Percentiles rank a stretch among this genome's conserved stretches.
Evolutionary conservation across 208 protist species (phyloP).

Genomic region (Trypanosoma congolense): DNA sequence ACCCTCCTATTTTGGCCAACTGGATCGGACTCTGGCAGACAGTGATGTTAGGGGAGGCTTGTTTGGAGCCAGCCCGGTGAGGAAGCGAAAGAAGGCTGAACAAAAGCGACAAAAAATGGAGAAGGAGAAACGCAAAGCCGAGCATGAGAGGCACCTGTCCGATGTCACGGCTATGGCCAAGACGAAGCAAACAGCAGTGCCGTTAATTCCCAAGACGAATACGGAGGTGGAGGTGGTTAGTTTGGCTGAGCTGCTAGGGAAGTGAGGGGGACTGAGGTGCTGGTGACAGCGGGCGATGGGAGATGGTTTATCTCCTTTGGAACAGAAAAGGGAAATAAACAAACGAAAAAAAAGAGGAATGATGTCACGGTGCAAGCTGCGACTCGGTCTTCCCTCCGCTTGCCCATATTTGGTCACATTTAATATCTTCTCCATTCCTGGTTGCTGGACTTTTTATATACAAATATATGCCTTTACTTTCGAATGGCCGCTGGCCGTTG

Average conservation of each 20-base stretch:
- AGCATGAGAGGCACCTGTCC: constrained; percentile 20
- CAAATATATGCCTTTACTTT: too few relatives aligned
- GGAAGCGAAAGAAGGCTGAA: constrained; percentile 50
- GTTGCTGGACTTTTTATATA: too few relatives aligned
- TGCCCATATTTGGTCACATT: too few relatives aligned
- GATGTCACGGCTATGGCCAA: constrained; percentile 27
- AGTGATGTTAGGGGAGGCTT: constrained; percentile 51
- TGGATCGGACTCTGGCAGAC: constrained; percentile 67
- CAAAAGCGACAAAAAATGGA: constrained; percentile 36
- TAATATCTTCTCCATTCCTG: too few relatives aligned
- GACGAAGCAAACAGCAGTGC: background rate
- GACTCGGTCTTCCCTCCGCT: too few relatives aligned
- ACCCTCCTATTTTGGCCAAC: constrained; percentile 56
- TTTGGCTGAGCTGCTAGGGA: constrained; percentile 58
- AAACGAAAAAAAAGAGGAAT: too few relatives aligned
- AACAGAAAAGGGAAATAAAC: too few relatives aligned
- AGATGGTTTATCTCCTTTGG: too few relatives aligned
- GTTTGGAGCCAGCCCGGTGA: constrained; percentile 68
- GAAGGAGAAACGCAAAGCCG: constrained; percentile 44
- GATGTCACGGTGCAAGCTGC: too few relatives aligned
- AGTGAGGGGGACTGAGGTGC: background rate
- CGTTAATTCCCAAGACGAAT: background rate
- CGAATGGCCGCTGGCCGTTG: too few relatives aligned
- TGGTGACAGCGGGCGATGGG: background rate
- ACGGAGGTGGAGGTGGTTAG: constrained; percentile 56